phyloP scores from a whole-genome alignment of 495 filamentous ascomycete species.

The Neurospora sp. region DNA sequence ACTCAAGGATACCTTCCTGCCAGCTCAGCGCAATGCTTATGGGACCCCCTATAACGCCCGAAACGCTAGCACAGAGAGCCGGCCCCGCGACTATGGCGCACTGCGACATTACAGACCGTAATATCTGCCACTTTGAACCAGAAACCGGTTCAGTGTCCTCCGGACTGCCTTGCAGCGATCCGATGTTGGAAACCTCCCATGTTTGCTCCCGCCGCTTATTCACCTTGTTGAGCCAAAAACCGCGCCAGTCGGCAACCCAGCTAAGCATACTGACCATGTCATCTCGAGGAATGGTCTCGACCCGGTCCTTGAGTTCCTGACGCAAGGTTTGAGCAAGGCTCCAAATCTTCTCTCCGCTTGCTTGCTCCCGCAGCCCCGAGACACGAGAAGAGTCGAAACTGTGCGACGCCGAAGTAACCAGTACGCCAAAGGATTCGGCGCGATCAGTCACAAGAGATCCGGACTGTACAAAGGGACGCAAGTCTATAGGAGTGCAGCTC shows the following conservation, averaged over 20 bases:
- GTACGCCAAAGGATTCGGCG: constrained; percentile 15
- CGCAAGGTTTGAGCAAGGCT: constrained; percentile 13
- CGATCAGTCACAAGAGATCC: background rate
- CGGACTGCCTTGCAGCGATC: constrained; percentile 10
- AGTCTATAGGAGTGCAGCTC: constrained; percentile 20
- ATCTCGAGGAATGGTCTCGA: constrained; percentile 14
- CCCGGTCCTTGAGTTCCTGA: constrained; percentile 7
- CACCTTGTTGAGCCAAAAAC: constrained; percentile 16
- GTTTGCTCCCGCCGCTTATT: constrained; percentile 17
- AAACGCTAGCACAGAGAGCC: constrained; percentile 20
- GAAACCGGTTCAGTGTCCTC: background rate
- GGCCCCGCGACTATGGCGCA: constrained; percentile 20
- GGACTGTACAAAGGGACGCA: constrained; percentile 16
- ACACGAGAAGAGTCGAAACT: constrained; percentile 10
- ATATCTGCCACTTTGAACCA: constrained; percentile 14
- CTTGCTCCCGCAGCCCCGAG: constrained; percentile 5
- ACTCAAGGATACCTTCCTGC: constrained; percentile 23
- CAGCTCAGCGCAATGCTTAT: constrained; percentile 20
- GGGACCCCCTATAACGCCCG: constrained; percentile 16
- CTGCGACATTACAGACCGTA: constrained; percentile 24
- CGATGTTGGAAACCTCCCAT: constrained; percentile 27
- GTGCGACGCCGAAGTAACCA: constrained; percentile 17
- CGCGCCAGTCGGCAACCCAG: constrained; percentile 21
- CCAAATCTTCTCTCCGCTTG: constrained; percentile 18
- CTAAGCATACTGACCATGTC: constrained; percentile 24